Percentiles rank a stretch among this genome's conserved stretches.
These are phyloP conservation scores for Suhomyces bribrorum DNA, from an alignment of 1,139 yeast species.

Conservation along the genomic window DNA sequence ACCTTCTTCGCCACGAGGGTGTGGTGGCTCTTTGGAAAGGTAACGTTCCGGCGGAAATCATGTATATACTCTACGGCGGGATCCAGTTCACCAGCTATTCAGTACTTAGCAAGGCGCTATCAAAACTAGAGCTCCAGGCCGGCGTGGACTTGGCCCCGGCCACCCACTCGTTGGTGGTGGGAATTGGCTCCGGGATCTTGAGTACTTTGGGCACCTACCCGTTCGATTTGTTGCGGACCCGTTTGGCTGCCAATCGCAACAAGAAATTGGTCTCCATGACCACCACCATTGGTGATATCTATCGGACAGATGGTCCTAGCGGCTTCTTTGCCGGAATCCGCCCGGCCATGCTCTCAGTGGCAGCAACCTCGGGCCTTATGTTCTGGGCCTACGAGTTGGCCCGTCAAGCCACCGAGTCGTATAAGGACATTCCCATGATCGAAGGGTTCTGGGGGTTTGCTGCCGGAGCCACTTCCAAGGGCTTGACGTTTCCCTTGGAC, in stretches of 20 bases:
- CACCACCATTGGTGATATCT: conserved; percentile 44
- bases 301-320: conserved; percentile 46
- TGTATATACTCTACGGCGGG: conserved; percentile 85
- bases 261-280: conserved; percentile 49
- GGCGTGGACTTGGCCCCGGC: conserved; percentile 34
- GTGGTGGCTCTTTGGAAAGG: conserved; percentile 83
- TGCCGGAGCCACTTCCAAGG: conserved; percentile 78
- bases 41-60: conserved; percentile 83
- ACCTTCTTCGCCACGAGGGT: conserved; percentile 40
- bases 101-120: conserved; percentile 46
- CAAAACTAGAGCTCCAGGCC: conserved; percentile 27
- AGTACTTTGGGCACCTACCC: conserved; percentile 84
- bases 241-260: conserved; percentile 64
- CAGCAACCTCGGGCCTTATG: conserved; percentile 67
- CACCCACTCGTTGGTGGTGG: conserved; percentile 60
- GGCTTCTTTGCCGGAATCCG: conserved; percentile 67
- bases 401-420: conserved; percentile 29
- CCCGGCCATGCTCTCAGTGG: conserved; percentile 64
- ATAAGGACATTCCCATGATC: conserved; percentile 42
- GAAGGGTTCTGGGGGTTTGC: conserved; percentile 71
- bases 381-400: conserved; percentile 65
- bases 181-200: conserved; percentile 72
- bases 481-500: conserved; percentile 81
- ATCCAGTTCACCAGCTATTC: conserved; percentile 79
- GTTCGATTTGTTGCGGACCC: conserved; percentile 79